Conservation (phyloP, 1,284 basidiomycete species). For the Malassezia equina region DNA sequence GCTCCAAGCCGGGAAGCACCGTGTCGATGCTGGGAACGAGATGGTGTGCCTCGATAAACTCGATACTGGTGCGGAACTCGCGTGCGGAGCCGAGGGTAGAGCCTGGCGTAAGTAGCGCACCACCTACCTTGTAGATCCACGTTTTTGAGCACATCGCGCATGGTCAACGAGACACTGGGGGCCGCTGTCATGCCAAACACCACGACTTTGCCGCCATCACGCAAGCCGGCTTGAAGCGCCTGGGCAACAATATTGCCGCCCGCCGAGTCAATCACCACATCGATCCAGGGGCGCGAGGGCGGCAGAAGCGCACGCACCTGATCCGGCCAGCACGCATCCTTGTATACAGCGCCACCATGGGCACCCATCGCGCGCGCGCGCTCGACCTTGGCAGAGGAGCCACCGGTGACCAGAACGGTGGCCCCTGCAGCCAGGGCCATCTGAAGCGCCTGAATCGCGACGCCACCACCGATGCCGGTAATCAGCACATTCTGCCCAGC, state of each 20-base stretch:
- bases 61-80: slow-evolving; percentile 63
- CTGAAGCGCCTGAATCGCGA: slow-evolving; percentile 67
- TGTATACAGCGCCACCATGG: slow-evolving; percentile 66
- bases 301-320: slow-evolving; percentile 55
- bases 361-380: slow-evolving; percentile 64
- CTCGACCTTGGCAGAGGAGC: slow-evolving; percentile 60
- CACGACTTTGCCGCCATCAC: slow-evolving; percentile 62
- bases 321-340: slow-evolving; percentile 60
- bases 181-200: slow-evolving; percentile 58
- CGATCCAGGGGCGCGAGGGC: slow-evolving; percentile 52
- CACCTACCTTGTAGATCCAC: slow-evolving; percentile 61
- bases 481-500: slow-evolving; percentile 66
- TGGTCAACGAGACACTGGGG: slow-evolving; percentile 58
- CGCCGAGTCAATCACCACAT: slow-evolving; percentile 68
- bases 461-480: slow-evolving; percentile 57
- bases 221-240: slow-evolving; percentile 56
- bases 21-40: slow-evolving; percentile 67
- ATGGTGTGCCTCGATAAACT: slow-evolving; percentile 60
- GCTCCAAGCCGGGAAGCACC: slow-evolving; percentile 61
- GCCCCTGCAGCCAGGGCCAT: slow-evolving; percentile 66
- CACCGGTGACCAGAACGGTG: slow-evolving; percentile 72
- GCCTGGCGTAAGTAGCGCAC: slow-evolving; percentile 19
- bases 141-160: slow-evolving; percentile 69
- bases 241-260: slow-evolving; percentile 66
- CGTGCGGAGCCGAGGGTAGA: slow-evolving; percentile 71